Evolutionary conservation across 1,284 basidiomycete genomes (phyloP).

Genomic region (Trichosporon asahii): DNA sequence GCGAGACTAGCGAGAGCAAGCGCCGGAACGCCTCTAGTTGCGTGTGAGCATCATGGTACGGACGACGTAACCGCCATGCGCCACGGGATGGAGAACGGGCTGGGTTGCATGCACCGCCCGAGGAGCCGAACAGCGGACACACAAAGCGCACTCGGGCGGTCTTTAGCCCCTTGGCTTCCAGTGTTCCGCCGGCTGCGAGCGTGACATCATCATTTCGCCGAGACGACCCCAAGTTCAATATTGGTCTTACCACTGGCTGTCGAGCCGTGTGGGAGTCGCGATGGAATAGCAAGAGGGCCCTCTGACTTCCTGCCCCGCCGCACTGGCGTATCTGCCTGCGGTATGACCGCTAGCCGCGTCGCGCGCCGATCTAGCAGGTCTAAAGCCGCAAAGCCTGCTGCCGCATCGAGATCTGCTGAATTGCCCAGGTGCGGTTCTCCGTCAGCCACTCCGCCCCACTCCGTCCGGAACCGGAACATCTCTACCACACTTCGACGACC

Average conservation of each 20-base stretch:
- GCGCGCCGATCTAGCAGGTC: neutral
- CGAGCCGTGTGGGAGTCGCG: too few relatives aligned
- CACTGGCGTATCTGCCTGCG: too few relatives aligned
- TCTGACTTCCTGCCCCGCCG: too few relatives aligned
- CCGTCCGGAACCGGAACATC: neutral
- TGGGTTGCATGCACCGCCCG: neutral
- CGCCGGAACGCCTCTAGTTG: too few relatives aligned
- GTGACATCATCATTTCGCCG: conserved; percentile 1
- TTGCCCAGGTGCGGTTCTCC: neutral
- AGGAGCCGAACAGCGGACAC: neutral
- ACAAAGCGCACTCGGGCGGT: neutral
- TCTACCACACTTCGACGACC: neutral
- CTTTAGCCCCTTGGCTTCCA: neutral
- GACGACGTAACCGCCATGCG: neutral
- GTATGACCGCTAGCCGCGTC: too few relatives aligned
- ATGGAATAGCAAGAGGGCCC: too few relatives aligned
- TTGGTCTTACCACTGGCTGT: too few relatives aligned
- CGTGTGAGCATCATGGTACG: neutral
- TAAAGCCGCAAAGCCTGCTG: neutral
- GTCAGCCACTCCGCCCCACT: neutral
- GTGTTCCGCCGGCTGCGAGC: neutral
- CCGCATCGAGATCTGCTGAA: neutral
- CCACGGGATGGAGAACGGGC: neutral
- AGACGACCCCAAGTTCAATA: neutral
- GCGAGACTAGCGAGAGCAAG: neutral